Base-by-base conservation (phyloP, 2,329 filamentous ascomycete species). In the Nemania serpens region DNA sequence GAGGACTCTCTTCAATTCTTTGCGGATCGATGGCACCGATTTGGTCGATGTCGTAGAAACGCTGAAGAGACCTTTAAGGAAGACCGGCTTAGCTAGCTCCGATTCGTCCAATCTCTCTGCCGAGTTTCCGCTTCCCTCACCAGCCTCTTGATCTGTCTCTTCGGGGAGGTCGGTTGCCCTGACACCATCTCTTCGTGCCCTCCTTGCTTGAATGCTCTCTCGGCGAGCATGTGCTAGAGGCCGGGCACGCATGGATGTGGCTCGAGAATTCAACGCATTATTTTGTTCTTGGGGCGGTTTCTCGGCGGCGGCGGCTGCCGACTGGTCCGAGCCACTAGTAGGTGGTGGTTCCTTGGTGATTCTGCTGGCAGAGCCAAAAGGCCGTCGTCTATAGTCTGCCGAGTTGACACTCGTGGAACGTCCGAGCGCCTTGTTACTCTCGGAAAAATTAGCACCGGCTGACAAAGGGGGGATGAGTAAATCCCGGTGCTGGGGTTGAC, bases 1-100 rank as follows among this genome's bases (percentile, higher is more conserved):
- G 54, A 99, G 78, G 2, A 98, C 95, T 51, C 94, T 85, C 72
- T 96, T 96, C 68, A 99, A 91, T 73, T 99, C 95, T 6, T 87
- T 81, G 41, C 94, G 88, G 64, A 99, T 99, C 61, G 92, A 87
- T 1, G 88, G 81, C 11, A 98, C 85, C 1, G 94, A 91, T 73
- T 96, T 96, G 72, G 89, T 95, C 59, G 93, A 97, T 6, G 95
- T 99, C 0, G 95, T 99, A 3, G 92, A 96, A 55, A 98, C 95
- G 70, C 94, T 98, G 78, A 99, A 98, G 17, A 99, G 82, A 4
- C 95, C 95, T 76, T 98, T 99, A 59, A 99, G 84, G 75, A 90
- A 98, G 2, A 98, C 95, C 0, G 95, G 95, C 75, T 97, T 97
- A 55, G 94, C 88, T 62, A 94, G 85, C 67, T 96, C 92, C 5